These are phyloP conservation scores for Entonaema liquescens DNA, from an alignment of 495 filamentous ascomycete genomes.

Conservation along the genomic window DNA sequence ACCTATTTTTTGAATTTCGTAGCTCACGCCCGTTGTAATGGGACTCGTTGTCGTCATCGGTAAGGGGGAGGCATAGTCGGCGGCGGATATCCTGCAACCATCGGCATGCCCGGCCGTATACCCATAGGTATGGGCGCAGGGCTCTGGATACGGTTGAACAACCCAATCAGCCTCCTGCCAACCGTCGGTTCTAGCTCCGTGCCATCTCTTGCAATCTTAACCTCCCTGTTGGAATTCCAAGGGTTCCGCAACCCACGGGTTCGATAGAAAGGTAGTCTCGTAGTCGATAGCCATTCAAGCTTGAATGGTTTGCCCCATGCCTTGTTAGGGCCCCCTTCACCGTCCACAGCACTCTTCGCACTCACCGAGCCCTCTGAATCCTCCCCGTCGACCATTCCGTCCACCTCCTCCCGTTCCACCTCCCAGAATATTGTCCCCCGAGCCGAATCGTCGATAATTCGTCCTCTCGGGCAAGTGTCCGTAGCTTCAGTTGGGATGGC, in stretches of 20 bases:
- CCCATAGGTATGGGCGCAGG: conserved; percentile 47
- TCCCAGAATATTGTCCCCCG: conserved; percentile 98
- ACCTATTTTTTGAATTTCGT: conserved; percentile 15
- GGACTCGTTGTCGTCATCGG: conserved; percentile 29
- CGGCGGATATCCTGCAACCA: conserved; percentile 44
- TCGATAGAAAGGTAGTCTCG: conserved; percentile 87
- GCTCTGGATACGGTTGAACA: conserved; percentile 72
- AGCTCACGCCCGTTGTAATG: conserved; percentile 5
- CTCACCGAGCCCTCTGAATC: conserved; percentile 53
- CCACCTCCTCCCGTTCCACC: conserved; percentile 66
- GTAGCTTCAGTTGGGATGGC: conserved; percentile 83
- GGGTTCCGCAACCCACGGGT: conserved; percentile 91
- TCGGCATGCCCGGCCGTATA: conserved; percentile 31
- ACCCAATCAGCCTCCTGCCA: conserved; percentile 76
- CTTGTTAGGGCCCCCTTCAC: conserved; percentile 57
- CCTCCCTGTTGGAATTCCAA: conserved; percentile 95
- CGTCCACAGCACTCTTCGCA: conserved; percentile 50
- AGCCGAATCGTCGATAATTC: conserved; percentile 91
- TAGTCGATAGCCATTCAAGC: conserved; percentile 90
- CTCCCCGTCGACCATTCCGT: conserved; percentile 49
- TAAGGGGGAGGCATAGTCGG: conserved; percentile 40
- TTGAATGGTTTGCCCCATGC: conserved; percentile 93
- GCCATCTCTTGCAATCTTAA: conserved; percentile 96
- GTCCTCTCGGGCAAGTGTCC: conserved; percentile 79
- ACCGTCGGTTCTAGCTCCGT: conserved; percentile 90